Evolutionary conservation across 2,329 filamentous ascomycete species (phyloP), one percentile per base, ranked within the genome.

Genomic region (Fusarium nelsonii): DNA sequence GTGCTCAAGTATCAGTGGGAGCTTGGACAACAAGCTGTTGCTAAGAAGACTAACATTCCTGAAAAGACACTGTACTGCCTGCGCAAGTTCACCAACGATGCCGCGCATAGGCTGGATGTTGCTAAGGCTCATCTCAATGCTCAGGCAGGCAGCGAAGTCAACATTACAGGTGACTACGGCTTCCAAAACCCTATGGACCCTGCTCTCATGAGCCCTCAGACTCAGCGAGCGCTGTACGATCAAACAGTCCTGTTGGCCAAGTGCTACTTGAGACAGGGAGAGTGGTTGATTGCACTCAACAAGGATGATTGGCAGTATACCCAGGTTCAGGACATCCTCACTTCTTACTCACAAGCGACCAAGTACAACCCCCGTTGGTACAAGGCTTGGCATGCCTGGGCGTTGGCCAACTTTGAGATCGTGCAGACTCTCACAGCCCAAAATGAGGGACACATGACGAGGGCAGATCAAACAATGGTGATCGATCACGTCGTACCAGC

Each of bases 351-450:
- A 18, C 91, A 94, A 62, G 97, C 97, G 2, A 99, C 96, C 3
- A 91, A 93, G 62, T 97, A 97, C 81, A 97, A 99, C 77, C 91
- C 93, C 34, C 90, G 91, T 65, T 99, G 95, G 89, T 99, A 99
- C 83, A 99, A 99, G 81, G 96, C 97, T 9, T 99, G 96, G 96
- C 96, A 99, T 80, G 92, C 96, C 0, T 99, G 96, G 95, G 97
- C 96, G 12, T 81, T 99, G 67, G 95, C 96, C 55, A 99, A 99
- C 79, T 99, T 99, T 75, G 95, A 99, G 80, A 96, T 99, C 59
- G 94, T 98, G 37, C 97, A 96, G 73, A 89, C 91, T 1, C 83
- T 96, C 59, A 88, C 90, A 10, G 86, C 91, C 23, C 87, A 89
- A 58, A 85, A 85, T 16, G 91, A 91, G 68, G 85, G 87, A 39